Percentiles rank a stretch among this genome's conserved stretches.
These are phyloP conservation scores for Astragalus glycyphyllos DNA, from an alignment of 306 rosid species.

Conservation along the genomic window DNA sequence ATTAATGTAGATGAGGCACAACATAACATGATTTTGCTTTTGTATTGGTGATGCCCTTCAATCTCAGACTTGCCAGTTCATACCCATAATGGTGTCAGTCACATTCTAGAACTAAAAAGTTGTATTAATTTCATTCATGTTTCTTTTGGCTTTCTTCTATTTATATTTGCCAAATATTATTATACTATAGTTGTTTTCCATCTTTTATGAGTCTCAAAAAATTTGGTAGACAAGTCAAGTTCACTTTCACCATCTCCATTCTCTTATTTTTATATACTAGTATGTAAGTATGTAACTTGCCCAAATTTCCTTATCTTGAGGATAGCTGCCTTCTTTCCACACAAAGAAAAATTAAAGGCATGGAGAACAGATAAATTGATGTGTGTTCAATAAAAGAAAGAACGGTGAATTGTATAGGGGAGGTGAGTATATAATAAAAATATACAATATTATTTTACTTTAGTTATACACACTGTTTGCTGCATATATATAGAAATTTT, in stretches of 20 bases:
- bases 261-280: background rate
- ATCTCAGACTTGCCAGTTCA: conserved; percentile 42
- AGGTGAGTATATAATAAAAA: background rate
- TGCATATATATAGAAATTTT: no score
- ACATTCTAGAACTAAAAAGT: conserved; percentile 44
- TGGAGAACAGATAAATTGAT: background rate
- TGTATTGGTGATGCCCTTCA: conserved; percentile 32
- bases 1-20: conserved; percentile 43
- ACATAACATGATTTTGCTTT: conserved; percentile 18
- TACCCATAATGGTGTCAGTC: conserved; percentile 40
- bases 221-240: conserved; percentile 35
- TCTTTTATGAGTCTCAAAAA: conserved; percentile 35
- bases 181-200: background rate
- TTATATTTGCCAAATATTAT: conserved; percentile 20
- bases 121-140: conserved; percentile 45
- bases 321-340: conserved; percentile 1
- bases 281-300: background rate
- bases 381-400: background rate
- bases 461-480: no score
- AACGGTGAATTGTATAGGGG: background rate
- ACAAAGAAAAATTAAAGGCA: background rate
- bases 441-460: no score
- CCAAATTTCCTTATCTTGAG: conserved; percentile 1
- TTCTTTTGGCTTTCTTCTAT: conserved; percentile 36
- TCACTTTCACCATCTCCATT: conserved; percentile 32